phyloP scores from a whole-genome alignment of 2,329 filamentous ascomycete species.

The Helicocarpus griseus region DNA sequence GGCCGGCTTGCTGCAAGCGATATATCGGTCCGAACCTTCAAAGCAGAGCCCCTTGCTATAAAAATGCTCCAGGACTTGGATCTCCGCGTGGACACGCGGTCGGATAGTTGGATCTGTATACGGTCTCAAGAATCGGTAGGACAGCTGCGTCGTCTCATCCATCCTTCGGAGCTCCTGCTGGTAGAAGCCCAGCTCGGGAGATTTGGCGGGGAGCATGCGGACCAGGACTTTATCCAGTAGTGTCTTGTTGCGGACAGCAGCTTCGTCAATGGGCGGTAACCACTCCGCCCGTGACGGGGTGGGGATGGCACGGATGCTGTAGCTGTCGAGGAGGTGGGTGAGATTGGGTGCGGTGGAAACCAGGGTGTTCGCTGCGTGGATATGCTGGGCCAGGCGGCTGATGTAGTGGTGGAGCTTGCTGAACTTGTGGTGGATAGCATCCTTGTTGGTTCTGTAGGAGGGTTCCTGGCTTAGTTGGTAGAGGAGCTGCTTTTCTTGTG shows the following conservation, averaged over 20 bases:
- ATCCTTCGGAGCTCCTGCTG: conserved; percentile 19
- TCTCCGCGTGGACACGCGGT: conserved; percentile 34
- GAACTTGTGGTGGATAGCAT: conserved; percentile 15
- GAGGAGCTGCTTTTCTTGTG: neutral
- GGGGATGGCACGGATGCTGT: conserved; percentile 15
- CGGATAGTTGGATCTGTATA: conserved; percentile 18
- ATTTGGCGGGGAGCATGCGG: conserved; percentile 17
- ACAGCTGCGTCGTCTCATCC: conserved; percentile 20
- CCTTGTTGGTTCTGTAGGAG: neutral
- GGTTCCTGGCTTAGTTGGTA: neutral
- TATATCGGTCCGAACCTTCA: conserved; percentile 33
- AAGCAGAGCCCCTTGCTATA: conserved; percentile 24
- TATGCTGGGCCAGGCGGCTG: conserved; percentile 37
- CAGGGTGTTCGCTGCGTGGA: conserved; percentile 31
- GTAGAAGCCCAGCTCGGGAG: conserved; percentile 8
- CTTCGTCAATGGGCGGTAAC: conserved; percentile 11
- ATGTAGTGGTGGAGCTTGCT: conserved; percentile 31
- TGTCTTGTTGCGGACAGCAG: conserved; percentile 8
- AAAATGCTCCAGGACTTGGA: conserved; percentile 42
- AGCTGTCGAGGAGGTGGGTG: conserved; percentile 23
- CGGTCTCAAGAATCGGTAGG: conserved; percentile 15
- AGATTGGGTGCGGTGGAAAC: conserved; percentile 25
- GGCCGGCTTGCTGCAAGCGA: conserved; percentile 44
- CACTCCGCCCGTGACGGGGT: conserved; percentile 4
- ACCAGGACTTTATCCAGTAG: conserved; percentile 17